Conservation (phyloP, 768 basidiomycete species). For the Tulasnella calospora region DNA sequence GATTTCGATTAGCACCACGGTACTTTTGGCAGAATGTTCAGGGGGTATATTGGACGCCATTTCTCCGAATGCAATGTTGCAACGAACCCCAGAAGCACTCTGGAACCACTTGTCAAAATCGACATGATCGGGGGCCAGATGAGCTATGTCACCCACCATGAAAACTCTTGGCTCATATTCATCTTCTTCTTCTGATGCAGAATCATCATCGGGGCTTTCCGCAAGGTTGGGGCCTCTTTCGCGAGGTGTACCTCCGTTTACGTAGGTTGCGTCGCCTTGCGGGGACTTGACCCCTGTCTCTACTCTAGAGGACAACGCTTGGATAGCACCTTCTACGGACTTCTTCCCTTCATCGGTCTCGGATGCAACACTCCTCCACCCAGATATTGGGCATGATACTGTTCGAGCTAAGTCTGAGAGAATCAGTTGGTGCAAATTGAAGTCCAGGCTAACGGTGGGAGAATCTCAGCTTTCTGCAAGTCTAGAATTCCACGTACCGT, state of each 20-base stretch:
- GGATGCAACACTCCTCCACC: conserved; percentile 35
- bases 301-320: conserved; percentile 59
- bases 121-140: neutral
- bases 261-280: conserved; percentile 15
- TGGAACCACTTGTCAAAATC: neutral
- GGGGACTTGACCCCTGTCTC: conserved; percentile 39
- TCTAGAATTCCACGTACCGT: neutral
- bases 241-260: neutral
- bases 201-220: neutral
- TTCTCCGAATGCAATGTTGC: conserved; percentile 56
- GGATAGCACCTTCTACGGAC: conserved; percentile 39
- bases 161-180: neutral
- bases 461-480: neutral
- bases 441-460: conserved; percentile 54
- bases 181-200: neutral
- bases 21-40: conserved; percentile 49
- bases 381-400: conserved; percentile 43
- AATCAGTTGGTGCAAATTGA: conserved; percentile 72
- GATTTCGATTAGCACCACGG: conserved; percentile 60
- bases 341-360: conserved; percentile 39
- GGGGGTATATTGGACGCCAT: conserved; percentile 62
- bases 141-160: neutral
- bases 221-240: neutral
- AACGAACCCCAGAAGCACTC: conserved; percentile 1
- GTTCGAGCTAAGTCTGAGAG: conserved; percentile 66